Evolutionary conservation across 106 monocot species (phyloP).

Genomic region (Xerophyta viscosa): DNA sequence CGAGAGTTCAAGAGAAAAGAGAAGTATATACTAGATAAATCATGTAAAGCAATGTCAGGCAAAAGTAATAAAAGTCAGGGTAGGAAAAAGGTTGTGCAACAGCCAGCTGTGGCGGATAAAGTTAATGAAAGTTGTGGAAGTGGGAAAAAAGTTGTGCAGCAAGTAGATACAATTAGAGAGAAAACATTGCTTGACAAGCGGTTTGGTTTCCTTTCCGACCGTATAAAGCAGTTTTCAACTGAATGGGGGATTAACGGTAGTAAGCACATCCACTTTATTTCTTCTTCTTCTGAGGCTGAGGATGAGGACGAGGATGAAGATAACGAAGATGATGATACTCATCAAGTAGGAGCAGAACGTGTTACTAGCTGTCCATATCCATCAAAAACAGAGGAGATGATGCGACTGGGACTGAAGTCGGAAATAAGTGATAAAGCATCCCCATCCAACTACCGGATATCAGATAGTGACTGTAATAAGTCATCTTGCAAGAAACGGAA

Average conservation of each 20-base stretch:
- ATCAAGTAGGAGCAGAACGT: conserved; percentile 26
- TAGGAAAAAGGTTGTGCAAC: conserved; percentile 8
- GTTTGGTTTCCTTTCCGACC: conserved; percentile 47
- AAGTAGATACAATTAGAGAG: conserved; percentile 8
- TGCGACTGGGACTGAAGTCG: conserved; percentile 57
- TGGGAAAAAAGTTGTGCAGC: conserved; percentile 8
- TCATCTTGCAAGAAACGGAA: conserved; percentile 44
- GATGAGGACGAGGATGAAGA: conserved; percentile 26
- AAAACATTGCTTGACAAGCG: conserved; percentile 52
- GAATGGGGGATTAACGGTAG: conserved; percentile 19
- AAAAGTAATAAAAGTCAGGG: not conserved
- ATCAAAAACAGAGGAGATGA: conserved; percentile 83
- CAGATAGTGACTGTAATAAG: conserved; percentile 7
- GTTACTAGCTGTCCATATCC: conserved; percentile 88
- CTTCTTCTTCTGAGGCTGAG: conserved; percentile 25
- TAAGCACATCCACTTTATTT: conserved; percentile 57
- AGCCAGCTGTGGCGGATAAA: conserved; percentile 9
- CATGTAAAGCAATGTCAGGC: conserved; percentile 1
- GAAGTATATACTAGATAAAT: conserved; percentile 20
- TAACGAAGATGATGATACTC: conserved; percentile 16
- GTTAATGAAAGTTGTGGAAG: not conserved
- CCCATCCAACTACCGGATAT: conserved; percentile 2
- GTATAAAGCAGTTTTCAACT: conserved; percentile 58
- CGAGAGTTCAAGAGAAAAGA: conserved; percentile 47
- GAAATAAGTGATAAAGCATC: conserved; percentile 12